These are phyloP conservation scores for Arctium lappa DNA, from an alignment of 129 eudicot species.

Conservation along the genomic window DNA sequence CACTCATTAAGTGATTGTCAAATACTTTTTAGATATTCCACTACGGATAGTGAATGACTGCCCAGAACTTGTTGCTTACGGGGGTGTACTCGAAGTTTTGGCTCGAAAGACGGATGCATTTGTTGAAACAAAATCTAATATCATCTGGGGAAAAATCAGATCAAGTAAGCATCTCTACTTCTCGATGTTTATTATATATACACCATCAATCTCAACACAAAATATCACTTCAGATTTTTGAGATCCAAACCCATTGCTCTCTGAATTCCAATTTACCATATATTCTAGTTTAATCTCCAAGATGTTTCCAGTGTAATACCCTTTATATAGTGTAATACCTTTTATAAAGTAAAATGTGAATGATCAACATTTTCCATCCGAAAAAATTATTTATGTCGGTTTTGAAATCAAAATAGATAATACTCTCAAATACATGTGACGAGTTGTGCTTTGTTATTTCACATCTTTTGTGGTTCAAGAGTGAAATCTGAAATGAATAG, in stretches of 20 bases:
- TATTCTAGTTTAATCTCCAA: not conserved
- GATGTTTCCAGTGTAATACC: not conserved
- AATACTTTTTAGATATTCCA: slow-evolving; percentile 23
- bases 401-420: not conserved
- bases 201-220: not conserved
- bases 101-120: slow-evolving; percentile 33
- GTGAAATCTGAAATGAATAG: too few species aligned
- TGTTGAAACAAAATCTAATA: not conserved
- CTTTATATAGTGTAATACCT: not conserved
- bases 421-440: too few species aligned
- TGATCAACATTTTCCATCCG: not conserved
- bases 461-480: too few species aligned
- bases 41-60: slow-evolving; percentile 18
- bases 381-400: not conserved
- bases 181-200: not conserved
- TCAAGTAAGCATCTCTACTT: slow-evolving; percentile 13
- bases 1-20: not conserved
- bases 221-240: not conserved
- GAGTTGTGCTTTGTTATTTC: too few species aligned
- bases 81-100: slow-evolving; percentile 25
- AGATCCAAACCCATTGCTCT: not conserved
- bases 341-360: not conserved
- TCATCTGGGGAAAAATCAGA: not conserved
- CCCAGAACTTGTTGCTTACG: slow-evolving; percentile 13
- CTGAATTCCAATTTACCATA: not conserved